Percentiles rank a stretch among this genome's conserved stretches.
phyloP scores from a whole-genome alignment of 2,329 filamentous ascomycete genomes.

The Rutstroemia sydowiana region DNA sequence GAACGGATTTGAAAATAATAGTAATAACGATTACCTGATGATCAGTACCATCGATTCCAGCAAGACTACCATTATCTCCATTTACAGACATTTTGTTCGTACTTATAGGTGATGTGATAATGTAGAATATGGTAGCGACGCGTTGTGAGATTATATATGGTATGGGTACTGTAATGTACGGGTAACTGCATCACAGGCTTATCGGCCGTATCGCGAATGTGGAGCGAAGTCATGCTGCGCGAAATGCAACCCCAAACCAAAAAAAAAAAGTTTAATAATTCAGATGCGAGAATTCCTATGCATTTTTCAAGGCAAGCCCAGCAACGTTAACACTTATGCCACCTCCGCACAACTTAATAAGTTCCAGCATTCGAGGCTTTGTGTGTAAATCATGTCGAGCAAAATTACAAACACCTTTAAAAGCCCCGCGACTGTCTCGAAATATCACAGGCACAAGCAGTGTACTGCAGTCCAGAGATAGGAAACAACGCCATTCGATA shows the following conservation, averaged over 20 bases:
- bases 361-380: slow-evolving; percentile 24
- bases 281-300: too few species aligned
- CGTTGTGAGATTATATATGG: too few species aligned
- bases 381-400: slow-evolving; percentile 29
- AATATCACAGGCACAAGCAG: slow-evolving; percentile 14
- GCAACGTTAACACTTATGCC: slow-evolving; percentile 27
- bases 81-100: slow-evolving; percentile 29
- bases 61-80: slow-evolving; percentile 21
- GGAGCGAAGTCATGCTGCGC: slow-evolving; percentile 13
- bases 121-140: slow-evolving; percentile 3
- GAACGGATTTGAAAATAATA: background rate
- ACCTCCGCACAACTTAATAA: slow-evolving; percentile 22
- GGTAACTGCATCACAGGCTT: too few species aligned
- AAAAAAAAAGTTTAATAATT: slow-evolving; percentile 10
- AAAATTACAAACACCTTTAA: slow-evolving; percentile 20
- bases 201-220: slow-evolving; percentile 1
- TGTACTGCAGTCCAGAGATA: slow-evolving; percentile 5
- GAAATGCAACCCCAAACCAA: background rate
- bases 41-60: slow-evolving; percentile 26
- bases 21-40: slow-evolving; percentile 31
- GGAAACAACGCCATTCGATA: background rate
- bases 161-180: too few species aligned
- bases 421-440: slow-evolving; percentile 20
- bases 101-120: background rate
- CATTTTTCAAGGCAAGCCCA: slow-evolving; percentile 3